Evolutionary conservation across 177 flowering plant genomes (phyloP), one percentile per base, ranked within the genome.

Genomic region (Telopea speciosissima): DNA sequence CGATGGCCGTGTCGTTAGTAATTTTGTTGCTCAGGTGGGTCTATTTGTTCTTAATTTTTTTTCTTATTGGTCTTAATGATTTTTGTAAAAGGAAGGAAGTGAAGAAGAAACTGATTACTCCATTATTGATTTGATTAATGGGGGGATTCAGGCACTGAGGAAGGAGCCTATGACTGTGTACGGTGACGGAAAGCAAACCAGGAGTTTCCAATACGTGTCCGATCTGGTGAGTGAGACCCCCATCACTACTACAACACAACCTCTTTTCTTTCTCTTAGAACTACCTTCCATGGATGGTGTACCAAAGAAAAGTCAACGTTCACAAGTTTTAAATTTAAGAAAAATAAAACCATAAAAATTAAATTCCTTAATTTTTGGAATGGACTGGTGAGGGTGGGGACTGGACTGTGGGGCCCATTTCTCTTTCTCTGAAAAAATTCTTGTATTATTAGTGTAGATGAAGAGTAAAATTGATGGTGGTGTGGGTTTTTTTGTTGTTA

Each of bases 121-220:
- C 31, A 28, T 2, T 28, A 4, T 28, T 4, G n/a, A n/a, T n/a
- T 28, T 4, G 3, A 28, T 28, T 0, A 28, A 28, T 28, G 31
- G 31, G 4, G 4, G 12, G 49, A 45, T 81, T 80, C 85, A 95
- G 99, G 99, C 99, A 21, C 66, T 95, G 73, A 88, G 99, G 83
- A 95, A 93, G 85, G 93, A 93, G 74, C 97, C 99, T 11, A 25
- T 95, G 85, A 93, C 98, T 5, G 97, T 95, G 56, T 95, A 95
- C 72, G 99, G 99, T n/a, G 97, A 95, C 79, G 99, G 99, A 65
- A 92, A 95, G 83, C 99, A 95, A 73, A 95, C 99, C 42, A 87
- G 99, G 86, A 95, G 99, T 76, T 95, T 95, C 82, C 99, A 95
- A 77, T 95, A 82, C 71, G 99, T 95, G 66, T 94, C 97, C 68